A percentile compares a stretch with the other conserved stretches of the same genome.
Evolutionary conservation across 2,329 filamentous ascomycete species (phyloP).

Genomic region (Ophidiomyces ophidiicola): DNA sequence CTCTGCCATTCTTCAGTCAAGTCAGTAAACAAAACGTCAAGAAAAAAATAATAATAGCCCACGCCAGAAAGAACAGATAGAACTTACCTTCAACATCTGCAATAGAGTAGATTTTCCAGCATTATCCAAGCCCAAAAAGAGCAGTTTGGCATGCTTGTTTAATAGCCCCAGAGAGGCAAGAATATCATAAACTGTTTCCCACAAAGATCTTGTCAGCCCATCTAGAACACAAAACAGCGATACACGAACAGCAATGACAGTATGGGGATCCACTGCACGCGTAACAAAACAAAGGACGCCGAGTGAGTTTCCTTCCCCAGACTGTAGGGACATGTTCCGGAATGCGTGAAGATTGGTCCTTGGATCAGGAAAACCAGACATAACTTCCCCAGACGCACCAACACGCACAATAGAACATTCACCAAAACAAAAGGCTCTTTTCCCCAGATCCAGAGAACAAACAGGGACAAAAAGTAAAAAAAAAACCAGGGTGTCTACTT

Average conservation of each 20-base stretch:
- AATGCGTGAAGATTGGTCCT: no score
- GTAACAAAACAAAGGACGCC: not conserved
- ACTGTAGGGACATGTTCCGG: no score
- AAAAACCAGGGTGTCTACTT: slow-evolving; percentile 29
- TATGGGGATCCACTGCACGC: not conserved
- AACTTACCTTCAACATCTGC: slow-evolving; percentile 81
- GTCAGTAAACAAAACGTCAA: slow-evolving; percentile 10
- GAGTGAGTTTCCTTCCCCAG: not conserved
- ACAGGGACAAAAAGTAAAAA: slow-evolving; percentile 11
- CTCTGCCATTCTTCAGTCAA: slow-evolving; percentile 63
- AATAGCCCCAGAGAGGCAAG: slow-evolving; percentile 75
- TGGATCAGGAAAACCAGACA: no score
- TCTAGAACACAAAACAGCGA: no score
- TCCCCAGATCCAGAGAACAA: not conserved
- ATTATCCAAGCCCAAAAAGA: slow-evolving; percentile 88
- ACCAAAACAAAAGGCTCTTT: not conserved
- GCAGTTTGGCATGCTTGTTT: slow-evolving; percentile 92
- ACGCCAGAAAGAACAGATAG: not conserved
- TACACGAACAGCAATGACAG: not conserved
- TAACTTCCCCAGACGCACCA: no score
- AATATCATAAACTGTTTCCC: slow-evolving; percentile 70
- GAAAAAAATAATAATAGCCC: slow-evolving; percentile 1
- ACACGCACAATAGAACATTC: not conserved
- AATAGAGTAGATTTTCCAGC: slow-evolving; percentile 87
- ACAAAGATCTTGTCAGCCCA: not conserved